phyloP scores from a whole-genome alignment of 2,329 filamentous ascomycete genomes.

The Coniochaeta ligniaria region DNA sequence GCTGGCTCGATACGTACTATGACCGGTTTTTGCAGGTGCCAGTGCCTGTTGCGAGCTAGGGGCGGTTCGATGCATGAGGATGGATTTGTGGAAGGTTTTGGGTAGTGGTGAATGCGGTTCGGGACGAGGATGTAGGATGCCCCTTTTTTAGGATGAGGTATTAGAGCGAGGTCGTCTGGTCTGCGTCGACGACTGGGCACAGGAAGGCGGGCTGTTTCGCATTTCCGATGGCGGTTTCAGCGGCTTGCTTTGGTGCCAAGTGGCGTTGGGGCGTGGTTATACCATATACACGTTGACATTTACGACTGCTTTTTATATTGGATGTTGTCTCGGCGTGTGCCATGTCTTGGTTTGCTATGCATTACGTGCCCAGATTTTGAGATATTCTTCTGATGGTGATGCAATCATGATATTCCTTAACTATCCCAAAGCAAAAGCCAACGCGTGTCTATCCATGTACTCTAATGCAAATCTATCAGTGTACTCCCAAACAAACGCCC shows the following conservation, averaged over 20 bases:
- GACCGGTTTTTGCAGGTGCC: conserved; percentile 46
- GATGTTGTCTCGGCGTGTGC: not conserved
- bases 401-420: too few relatives aligned
- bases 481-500: too few relatives aligned
- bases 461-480: too few relatives aligned
- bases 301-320: not conserved
- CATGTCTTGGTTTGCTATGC: not conserved
- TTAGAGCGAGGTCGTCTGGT: not conserved
- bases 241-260: not conserved
- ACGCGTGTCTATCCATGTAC: too few relatives aligned
- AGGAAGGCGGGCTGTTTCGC: not conserved
- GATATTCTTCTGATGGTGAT: too few relatives aligned
- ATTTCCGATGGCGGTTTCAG: not conserved
- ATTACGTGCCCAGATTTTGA: too few relatives aligned
- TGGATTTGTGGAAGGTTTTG: not conserved
- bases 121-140: too few relatives aligned
- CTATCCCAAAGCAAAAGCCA: too few relatives aligned
- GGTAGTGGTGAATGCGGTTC: too few relatives aligned
- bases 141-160: not conserved
- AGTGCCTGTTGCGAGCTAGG: not conserved
- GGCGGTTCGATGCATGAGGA: not conserved
- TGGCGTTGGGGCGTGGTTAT: not conserved
- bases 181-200: too few relatives aligned
- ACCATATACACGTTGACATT: not conserved
- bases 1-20: conserved; percentile 49